Percentiles rank a stretch among this genome's conserved stretches.
Evolutionary conservation across 345 rosid species (phyloP).

Genomic region (Ricinus communis): DNA sequence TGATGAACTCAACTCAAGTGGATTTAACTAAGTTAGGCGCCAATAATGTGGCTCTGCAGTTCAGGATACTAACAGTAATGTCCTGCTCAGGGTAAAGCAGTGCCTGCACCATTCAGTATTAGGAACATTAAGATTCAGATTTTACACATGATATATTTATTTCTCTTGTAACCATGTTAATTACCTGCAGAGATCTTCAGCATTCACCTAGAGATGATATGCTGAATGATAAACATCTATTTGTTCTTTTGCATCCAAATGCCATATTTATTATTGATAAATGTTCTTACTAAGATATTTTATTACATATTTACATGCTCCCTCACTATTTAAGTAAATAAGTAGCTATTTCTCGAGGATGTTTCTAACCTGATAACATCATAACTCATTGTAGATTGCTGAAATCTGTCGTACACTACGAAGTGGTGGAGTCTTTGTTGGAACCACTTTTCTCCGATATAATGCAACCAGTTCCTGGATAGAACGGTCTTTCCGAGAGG

Average conservation of each 20-base stretch:
- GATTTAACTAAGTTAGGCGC: background rate
- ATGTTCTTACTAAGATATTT: background rate
- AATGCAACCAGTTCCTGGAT: constrained; percentile 59
- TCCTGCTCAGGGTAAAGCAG: background rate
- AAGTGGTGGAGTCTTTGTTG: constrained; percentile 90
- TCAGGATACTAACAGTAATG: background rate
- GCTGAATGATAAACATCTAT: background rate
- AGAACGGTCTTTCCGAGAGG: constrained; percentile 56
- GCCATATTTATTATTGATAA: background rate
- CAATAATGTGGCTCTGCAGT: background rate
- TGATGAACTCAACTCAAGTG: background rate
- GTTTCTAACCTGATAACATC: background rate
- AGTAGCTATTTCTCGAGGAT: background rate
- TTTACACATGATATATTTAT: background rate
- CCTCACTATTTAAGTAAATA: background rate
- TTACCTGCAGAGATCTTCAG: background rate
- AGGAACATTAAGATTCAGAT: background rate
- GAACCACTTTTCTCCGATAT: constrained; percentile 80
- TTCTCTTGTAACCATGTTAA: background rate
- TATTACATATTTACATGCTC: background rate
- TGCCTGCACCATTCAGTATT: background rate
- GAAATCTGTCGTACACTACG: constrained; percentile 77
- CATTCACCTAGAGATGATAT: constrained; percentile 2
- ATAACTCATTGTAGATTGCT: constrained; percentile 53
- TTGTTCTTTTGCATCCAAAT: background rate